Conservation (phyloP, 148 eudicot species). For the Amaranthus palmeri region DNA sequence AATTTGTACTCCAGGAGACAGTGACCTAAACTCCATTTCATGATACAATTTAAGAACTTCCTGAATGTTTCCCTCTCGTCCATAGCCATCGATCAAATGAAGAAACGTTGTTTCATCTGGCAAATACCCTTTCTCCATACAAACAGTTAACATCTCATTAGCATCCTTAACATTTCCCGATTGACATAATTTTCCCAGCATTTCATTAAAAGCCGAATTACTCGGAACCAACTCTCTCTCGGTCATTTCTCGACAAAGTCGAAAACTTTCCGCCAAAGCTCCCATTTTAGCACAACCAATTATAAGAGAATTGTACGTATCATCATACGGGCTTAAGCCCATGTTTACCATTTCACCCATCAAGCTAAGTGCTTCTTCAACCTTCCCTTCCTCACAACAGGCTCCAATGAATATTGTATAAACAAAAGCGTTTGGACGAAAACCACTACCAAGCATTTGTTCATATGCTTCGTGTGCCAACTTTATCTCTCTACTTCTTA, state of each 20-base stretch:
- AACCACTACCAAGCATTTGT: constrained; percentile 76
- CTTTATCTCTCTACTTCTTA: constrained; percentile 46
- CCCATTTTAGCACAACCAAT: constrained; percentile 45
- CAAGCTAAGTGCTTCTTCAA: constrained; percentile 48
- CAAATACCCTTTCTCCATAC: constrained; percentile 61
- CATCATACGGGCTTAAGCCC: constrained; percentile 53
- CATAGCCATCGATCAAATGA: constrained; percentile 60
- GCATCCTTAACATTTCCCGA: constrained; percentile 40
- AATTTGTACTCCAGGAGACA: constrained; percentile 40
- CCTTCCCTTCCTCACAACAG: constrained; percentile 52
- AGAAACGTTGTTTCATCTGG: constrained; percentile 53
- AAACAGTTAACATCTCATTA: constrained; percentile 55
- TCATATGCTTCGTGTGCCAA: constrained; percentile 55
- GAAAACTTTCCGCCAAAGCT: constrained; percentile 37
- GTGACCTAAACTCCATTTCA: constrained; percentile 64
- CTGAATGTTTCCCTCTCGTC: constrained; percentile 41
- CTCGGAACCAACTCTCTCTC: constrained; percentile 52
- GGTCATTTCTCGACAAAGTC: constrained; percentile 53
- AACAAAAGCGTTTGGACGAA: constrained; percentile 63
- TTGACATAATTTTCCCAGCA: constrained; percentile 52
- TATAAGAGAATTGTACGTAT: constrained; percentile 60
- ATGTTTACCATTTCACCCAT: constrained; percentile 48
- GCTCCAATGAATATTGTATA: constrained; percentile 49
- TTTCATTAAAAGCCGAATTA: constrained; percentile 47
- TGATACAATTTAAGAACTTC: constrained; percentile 59